phyloP scores from a whole-genome alignment of 2,329 filamentous ascomycete genomes.

The Alternaria sp. region DNA sequence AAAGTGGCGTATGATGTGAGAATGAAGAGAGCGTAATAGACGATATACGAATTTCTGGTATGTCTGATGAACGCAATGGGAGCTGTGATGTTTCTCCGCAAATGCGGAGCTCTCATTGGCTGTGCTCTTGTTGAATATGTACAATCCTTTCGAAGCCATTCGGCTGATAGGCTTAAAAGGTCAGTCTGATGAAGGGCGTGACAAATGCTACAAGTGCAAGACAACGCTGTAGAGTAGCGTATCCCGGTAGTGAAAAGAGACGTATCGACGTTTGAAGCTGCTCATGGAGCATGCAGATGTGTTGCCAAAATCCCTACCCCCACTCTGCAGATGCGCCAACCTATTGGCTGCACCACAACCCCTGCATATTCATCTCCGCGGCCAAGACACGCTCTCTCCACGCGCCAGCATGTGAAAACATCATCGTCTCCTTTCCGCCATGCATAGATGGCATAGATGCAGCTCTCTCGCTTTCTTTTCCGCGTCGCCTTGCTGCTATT shows the following conservation, averaged over 20 bases:
- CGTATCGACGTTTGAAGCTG: too few relatives aligned
- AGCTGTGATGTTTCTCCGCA: neutral
- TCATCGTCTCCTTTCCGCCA: conserved; percentile 27
- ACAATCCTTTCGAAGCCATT: too few relatives aligned
- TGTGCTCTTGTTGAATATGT: too few relatives aligned
- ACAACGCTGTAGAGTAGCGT: too few relatives aligned
- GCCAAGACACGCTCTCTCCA: conserved; percentile 10
- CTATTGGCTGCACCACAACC: neutral
- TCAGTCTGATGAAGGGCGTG: too few relatives aligned
- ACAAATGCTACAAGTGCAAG: too few relatives aligned
- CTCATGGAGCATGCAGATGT: accelerated
- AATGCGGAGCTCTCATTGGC: neutral
- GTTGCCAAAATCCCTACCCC: too few relatives aligned
- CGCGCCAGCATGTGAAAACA: conserved; percentile 17
- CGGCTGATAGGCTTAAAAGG: too few relatives aligned
- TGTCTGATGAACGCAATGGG: neutral
- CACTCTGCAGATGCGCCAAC: too few relatives aligned
- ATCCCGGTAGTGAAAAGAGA: too few relatives aligned
- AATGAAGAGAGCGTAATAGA: neutral
- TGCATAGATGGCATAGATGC: conserved; percentile 63
- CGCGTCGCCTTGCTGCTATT: conserved; percentile 61
- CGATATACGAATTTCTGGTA: neutral
- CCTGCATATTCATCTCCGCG: conserved; percentile 8
- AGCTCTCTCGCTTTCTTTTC: conserved; percentile 57
- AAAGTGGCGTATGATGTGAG: conserved; percentile 7